Evolutionary conservation across 192 early-diverging fungal species (phyloP).

Genomic region (Backusella tarrabulga): DNA sequence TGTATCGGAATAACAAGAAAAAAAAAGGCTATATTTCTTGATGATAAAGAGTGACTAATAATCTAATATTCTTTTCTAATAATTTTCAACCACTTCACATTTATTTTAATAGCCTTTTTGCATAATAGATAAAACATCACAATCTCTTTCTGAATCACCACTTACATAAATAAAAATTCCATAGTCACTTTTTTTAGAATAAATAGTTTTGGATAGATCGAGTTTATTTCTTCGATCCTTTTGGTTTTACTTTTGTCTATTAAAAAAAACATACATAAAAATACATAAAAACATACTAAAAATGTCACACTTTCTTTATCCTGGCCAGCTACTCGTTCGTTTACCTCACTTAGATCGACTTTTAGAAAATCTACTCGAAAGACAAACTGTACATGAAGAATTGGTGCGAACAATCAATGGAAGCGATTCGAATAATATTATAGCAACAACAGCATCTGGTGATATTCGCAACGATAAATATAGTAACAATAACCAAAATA

Average conservation of each 20-base stretch:
- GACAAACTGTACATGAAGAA: not conserved
- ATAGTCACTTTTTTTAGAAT: conserved; percentile 1
- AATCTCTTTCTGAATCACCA: not conserved
- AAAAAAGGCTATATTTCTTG: too few relatives aligned
- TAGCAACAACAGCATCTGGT: not conserved
- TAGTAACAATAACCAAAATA: not conserved
- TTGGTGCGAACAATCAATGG: not conserved
- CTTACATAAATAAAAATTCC: not conserved
- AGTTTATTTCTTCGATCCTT: not conserved
- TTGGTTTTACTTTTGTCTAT: not conserved
- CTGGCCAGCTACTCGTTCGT: not conserved
- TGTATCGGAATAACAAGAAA: too few relatives aligned
- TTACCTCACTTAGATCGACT: not conserved
- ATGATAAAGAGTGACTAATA: too few relatives aligned
- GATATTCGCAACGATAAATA: not conserved
- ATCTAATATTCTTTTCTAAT: too few relatives aligned
- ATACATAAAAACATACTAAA: not conserved
- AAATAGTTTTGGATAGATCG: not conserved
- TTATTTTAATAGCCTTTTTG: not conserved
- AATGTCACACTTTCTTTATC: conserved; percentile 4
- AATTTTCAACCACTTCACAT: too few relatives aligned
- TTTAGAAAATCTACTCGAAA: not conserved
- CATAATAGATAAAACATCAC: not conserved
- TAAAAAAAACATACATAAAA: not conserved
- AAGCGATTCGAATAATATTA: not conserved